These are phyloP conservation scores for Penicillium sp. DNA, from an alignment of 2,329 filamentous ascomycete genomes.

Conservation along the genomic window DNA sequence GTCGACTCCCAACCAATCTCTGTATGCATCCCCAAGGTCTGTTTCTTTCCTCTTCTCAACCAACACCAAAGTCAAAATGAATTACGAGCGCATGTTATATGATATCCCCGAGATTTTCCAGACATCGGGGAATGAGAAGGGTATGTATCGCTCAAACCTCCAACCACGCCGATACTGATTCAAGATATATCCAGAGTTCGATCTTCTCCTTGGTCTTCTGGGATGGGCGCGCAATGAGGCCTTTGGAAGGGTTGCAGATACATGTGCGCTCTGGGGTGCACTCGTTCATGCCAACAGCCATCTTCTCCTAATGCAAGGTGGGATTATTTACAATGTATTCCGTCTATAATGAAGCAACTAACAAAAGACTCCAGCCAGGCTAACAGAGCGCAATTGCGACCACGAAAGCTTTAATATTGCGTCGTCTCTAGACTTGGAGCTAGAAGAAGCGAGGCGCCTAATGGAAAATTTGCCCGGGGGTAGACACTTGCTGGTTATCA, in stretches of 20 bases:
- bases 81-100: conserved; percentile 4
- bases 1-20: too few relatives aligned
- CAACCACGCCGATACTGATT: not conserved
- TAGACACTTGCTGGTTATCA: not conserved
- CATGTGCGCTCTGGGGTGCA: conserved; percentile 7
- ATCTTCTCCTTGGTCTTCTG: conserved; percentile 3
- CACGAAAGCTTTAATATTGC: conserved; percentile 1
- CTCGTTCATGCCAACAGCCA: conserved; percentile 5
- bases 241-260: conserved; percentile 6
- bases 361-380: not conserved
- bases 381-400: not conserved
- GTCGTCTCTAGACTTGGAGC: not conserved
- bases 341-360: not conserved
- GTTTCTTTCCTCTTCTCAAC: too few relatives aligned
- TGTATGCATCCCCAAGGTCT: too few relatives aligned
- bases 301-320: conserved; percentile 2
- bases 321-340: not conserved
- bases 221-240: conserved; percentile 10
- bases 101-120: not conserved
- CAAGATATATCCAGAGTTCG: not conserved
- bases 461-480: conserved; percentile 8
- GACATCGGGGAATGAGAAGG: not conserved
- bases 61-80: not conserved
- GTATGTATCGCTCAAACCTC: not conserved
- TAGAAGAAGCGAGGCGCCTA: not conserved